Evolutionary conservation across 208 protist genomes (phyloP).

Genomic region (Angomonas desouzai): DNA sequence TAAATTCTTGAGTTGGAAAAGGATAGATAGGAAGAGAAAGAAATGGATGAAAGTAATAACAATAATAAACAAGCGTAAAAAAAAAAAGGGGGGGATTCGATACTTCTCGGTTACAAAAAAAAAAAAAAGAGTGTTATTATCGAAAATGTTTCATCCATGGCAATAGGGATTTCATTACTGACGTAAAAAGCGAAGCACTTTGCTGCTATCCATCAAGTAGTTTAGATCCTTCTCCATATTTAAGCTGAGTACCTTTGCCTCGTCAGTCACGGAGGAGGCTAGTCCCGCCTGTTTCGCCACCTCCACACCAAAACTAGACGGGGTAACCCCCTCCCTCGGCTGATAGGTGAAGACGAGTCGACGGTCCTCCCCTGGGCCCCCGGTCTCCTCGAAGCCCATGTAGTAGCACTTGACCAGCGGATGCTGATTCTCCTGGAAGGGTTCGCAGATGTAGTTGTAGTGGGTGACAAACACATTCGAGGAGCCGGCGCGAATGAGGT

Average conservation of each 20-base stretch:
- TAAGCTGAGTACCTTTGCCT: constrained; percentile 49
- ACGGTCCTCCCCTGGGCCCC: constrained; percentile 5
- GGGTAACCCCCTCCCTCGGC: constrained; percentile 69
- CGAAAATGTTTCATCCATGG: too few species aligned
- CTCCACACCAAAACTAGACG: constrained; percentile 89
- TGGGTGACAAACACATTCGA: constrained; percentile 96
- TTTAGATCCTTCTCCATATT: constrained; percentile 39
- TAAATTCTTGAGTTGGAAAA: too few species aligned
- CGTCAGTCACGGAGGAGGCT: constrained; percentile 51
- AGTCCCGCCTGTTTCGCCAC: constrained; percentile 84
- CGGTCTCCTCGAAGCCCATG: constrained; percentile 86
- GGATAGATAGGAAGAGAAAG: too few species aligned
- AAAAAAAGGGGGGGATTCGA: too few species aligned
- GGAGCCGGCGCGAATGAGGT: constrained; percentile 59
- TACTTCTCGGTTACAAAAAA: too few species aligned
- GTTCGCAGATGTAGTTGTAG: constrained; percentile 83
- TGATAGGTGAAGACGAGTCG: constrained; percentile 82
- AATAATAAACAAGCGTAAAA: background rate
- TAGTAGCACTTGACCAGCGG: constrained; percentile 68
- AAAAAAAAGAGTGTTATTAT: too few species aligned
- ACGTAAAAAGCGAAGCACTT: constrained; percentile 15
- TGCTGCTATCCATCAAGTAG: background rate
- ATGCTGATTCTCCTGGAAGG: constrained; percentile 26
- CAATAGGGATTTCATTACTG: too few species aligned
- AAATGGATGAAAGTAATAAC: constrained; percentile 10